A percentile compares a stretch with the other conserved stretches of the same genome.
phyloP scores from a whole-genome alignment of 2,329 filamentous ascomycete genomes.

The Aspergillus sp. region DNA sequence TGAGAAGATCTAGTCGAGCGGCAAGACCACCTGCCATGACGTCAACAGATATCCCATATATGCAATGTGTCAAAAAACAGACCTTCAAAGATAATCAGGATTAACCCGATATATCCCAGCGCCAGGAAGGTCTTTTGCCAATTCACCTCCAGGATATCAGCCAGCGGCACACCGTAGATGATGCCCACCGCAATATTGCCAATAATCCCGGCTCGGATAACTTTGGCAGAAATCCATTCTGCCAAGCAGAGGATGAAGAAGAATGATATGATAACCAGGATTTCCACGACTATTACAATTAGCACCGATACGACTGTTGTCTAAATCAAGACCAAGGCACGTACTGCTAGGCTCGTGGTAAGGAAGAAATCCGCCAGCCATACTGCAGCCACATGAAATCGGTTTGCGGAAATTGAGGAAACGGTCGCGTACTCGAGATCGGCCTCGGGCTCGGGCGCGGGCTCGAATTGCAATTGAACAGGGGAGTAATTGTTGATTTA shows the following conservation, averaged over 20 bases:
- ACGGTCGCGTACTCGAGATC: too few relatives aligned
- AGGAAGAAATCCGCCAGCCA: constrained; percentile 26
- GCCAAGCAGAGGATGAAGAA: constrained; percentile 40
- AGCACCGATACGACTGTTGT: constrained; percentile 1
- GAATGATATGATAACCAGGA: constrained; percentile 40
- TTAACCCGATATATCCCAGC: constrained; percentile 44
- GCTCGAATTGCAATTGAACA: too few relatives aligned
- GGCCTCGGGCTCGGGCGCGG: too few relatives aligned
- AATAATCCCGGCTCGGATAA: constrained; percentile 41
- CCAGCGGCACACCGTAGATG: constrained; percentile 41
- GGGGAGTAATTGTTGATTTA: too few relatives aligned
- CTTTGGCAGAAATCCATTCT: constrained; percentile 36
- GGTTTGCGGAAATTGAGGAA: too few relatives aligned
- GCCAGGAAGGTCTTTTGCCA: constrained; percentile 44
- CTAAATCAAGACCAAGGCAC: constrained; percentile 6
- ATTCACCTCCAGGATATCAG: constrained; percentile 36
- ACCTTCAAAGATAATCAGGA: constrained; percentile 46
- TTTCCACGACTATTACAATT: constrained; percentile 28
- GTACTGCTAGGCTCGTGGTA: constrained; percentile 36
- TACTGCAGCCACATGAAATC: neutral
- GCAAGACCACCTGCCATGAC: constrained; percentile 37
- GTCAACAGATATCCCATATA: neutral
- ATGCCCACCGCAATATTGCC: constrained; percentile 44
- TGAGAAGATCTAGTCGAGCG: constrained; percentile 41
- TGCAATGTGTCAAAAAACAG: neutral